Evolutionary conservation across 257 asterid species (phyloP).

Genomic region (Plantago ovata): DNA sequence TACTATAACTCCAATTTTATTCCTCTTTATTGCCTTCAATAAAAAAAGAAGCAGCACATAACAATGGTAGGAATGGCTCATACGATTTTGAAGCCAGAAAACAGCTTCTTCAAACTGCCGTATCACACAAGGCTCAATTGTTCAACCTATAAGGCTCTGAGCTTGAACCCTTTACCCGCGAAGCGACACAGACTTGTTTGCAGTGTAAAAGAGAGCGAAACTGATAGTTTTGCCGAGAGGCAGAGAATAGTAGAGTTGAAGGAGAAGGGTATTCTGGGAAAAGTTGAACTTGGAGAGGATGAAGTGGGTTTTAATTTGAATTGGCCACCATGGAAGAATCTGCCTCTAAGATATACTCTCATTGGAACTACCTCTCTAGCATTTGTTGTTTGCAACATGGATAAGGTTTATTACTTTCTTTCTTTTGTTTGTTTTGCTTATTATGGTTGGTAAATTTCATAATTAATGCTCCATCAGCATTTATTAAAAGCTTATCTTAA

Average conservation of each 20-base stretch:
- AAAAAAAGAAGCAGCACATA: neutral
- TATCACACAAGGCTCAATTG: slow-evolving; percentile 27
- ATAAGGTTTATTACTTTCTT: slow-evolving; percentile 50
- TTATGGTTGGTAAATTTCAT: neutral
- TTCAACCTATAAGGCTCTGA: slow-evolving; percentile 30
- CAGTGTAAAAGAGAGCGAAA: slow-evolving; percentile 61
- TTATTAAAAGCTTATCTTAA: too few species aligned
- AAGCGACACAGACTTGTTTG: slow-evolving; percentile 51
- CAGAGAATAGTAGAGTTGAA: slow-evolving; percentile 30
- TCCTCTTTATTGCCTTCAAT: neutral
- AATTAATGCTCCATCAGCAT: too few species aligned
- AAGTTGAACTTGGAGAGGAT: slow-evolving; percentile 25
- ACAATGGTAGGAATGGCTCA: slow-evolving; percentile 35
- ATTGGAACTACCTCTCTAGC: slow-evolving; percentile 93
- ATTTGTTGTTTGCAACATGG: slow-evolving; percentile 93
- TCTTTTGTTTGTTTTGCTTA: neutral
- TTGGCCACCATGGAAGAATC: slow-evolving; percentile 91
- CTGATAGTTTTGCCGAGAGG: slow-evolving; percentile 34
- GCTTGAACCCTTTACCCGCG: slow-evolving; percentile 26
- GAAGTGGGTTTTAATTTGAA: slow-evolving; percentile 45
- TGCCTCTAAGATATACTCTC: slow-evolving; percentile 84
- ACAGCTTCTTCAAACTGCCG: slow-evolving; percentile 26
- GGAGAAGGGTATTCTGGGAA: slow-evolving; percentile 28
- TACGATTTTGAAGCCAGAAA: slow-evolving; percentile 39
- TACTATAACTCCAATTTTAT: neutral